Evolutionary conservation across 139 green algal species (phyloP), one percentile per base, ranked within the genome.

Genomic region (Coelastrella sp.): DNA sequence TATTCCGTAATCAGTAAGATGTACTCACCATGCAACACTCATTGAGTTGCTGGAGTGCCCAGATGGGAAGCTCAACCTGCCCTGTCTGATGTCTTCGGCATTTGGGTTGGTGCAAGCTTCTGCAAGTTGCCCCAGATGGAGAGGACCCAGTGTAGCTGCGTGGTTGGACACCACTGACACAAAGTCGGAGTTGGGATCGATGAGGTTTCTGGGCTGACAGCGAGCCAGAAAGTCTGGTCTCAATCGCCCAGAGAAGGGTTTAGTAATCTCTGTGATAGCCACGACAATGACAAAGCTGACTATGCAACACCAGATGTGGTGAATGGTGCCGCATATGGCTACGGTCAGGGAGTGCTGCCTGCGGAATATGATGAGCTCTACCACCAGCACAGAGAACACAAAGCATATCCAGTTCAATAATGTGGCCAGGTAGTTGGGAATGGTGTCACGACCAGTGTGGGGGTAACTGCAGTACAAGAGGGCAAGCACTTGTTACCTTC

Each of bases 1-100:
- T n/a, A n/a, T n/a, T n/a, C n/a, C n/a, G n/a, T n/a, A n/a, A n/a
- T n/a, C n/a, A n/a, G n/a, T n/a, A n/a, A n/a, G n/a, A n/a, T n/a
- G n/a, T n/a, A 3, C 67, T 38, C 0, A 80, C 78, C 78, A 84
- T 53, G 78, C 78, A 40, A 84, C 60, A 40, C 40, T 51, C 78
- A 84, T 84, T 8, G 62, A 64, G 62, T 84, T 84, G 78, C 35
- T 63, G 60, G 78, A 35, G 25, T 84, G 78, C n/a, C 78, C 78
- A 25, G 78, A 84, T 0, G 78, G 78, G 38, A 84, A 84, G 62
- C 60, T 82, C 40, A 82, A 50, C 32, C 78, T 38, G 41, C 78
- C 78, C 8, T 84, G 2, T 0, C 25, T 30, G 27, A 84, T 41
- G 11, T 9, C 1, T 25, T 67, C 78, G 2, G 8, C 2, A 19